Percentiles rank a stretch among this genome's conserved stretches.
Conservation (phyloP, 148 eudicot species). For the Silene uniflora region DNA sequence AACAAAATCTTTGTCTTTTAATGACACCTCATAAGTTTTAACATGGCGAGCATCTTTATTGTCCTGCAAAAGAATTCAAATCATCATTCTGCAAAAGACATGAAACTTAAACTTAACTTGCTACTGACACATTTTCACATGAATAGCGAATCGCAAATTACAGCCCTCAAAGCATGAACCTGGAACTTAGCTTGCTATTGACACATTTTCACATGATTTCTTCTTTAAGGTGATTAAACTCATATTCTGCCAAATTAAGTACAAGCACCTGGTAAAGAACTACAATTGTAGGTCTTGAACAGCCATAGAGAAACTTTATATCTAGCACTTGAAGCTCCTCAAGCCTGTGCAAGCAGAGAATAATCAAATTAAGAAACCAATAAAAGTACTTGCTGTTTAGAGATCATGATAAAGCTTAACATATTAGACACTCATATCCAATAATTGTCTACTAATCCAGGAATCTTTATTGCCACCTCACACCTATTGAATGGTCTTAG, state of each 20-base stretch:
- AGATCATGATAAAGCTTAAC: neutral
- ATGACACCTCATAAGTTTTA: slow-evolving; percentile 85
- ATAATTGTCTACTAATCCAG: no score
- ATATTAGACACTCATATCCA: neutral
- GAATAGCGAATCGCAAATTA: neutral
- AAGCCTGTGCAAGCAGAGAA: slow-evolving; percentile 52
- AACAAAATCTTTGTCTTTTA: slow-evolving; percentile 84
- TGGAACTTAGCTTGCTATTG: neutral
- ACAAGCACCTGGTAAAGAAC: slow-evolving; percentile 87
- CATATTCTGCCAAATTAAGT: neutral
- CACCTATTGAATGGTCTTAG: no score
- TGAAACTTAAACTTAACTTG: no score
- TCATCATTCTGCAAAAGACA: neutral
- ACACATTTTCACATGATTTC: neutral
- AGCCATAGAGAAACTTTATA: slow-evolving; percentile 90
- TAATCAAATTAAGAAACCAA: neutral
- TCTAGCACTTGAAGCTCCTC: slow-evolving; percentile 99
- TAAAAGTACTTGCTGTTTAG: neutral
- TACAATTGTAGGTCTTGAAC: slow-evolving; percentile 84
- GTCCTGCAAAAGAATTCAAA: slow-evolving; percentile 51
- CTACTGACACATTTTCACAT: neutral
- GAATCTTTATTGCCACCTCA: neutral
- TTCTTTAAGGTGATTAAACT: neutral
- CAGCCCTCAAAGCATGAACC: neutral
- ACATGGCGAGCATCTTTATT: slow-evolving; percentile 98